phyloP scores from a whole-genome alignment of 176 grass and related monocot genomes.

The Typha latifolia region DNA sequence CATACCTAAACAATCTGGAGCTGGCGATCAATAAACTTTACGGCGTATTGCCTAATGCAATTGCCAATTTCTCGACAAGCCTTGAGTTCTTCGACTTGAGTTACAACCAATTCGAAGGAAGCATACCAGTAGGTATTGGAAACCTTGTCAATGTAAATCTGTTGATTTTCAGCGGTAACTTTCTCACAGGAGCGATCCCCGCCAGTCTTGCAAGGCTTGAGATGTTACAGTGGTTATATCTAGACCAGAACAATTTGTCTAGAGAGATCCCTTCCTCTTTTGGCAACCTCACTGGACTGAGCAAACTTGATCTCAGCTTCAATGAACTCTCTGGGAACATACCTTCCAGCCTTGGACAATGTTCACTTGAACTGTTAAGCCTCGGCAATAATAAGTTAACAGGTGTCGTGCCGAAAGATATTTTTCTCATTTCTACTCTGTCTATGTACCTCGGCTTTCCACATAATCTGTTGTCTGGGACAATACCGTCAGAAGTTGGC shows the following conservation, averaged over 20 bases:
- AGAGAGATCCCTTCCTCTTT: conserved; percentile 10
- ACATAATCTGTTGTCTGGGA: neutral
- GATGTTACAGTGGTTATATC: neutral
- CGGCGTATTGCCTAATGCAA: neutral
- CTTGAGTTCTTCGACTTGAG: neutral
- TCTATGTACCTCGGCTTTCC: neutral
- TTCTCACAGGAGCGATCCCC: conserved; percentile 6
- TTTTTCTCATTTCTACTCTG: neutral
- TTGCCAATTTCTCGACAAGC: neutral
- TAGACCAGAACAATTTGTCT: conserved; percentile 1
- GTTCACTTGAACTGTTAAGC: neutral
- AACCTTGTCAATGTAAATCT: neutral
- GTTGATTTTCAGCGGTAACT: neutral
- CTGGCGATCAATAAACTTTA: neutral
- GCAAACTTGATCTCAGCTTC: neutral
- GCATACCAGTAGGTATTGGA: conserved; percentile 12
- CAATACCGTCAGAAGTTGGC: conserved; percentile 2
- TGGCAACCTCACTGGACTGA: conserved; percentile 12
- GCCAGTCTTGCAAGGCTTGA: neutral
- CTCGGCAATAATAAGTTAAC: conserved; percentile 6
- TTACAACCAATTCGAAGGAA: neutral
- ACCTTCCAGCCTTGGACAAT: neutral
- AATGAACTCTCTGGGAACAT: conserved; percentile 12
- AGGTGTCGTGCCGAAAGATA: conserved; percentile 5
- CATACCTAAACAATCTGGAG: neutral